Conservation (phyloP, 352 stramenopile genomes). For the Phytophthora cryptogea region DNA sequence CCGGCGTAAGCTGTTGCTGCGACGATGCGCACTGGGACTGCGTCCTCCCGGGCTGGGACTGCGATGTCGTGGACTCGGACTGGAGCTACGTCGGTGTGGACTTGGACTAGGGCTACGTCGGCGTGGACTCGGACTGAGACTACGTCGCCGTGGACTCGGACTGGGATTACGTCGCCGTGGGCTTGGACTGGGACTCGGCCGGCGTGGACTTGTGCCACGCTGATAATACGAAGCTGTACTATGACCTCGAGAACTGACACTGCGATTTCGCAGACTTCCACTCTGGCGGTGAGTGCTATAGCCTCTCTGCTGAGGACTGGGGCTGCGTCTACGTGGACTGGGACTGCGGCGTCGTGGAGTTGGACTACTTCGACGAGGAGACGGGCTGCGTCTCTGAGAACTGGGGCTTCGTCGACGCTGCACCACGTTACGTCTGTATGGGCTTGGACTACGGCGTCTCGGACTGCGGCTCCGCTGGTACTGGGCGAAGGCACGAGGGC, state of each 20-base stretch:
- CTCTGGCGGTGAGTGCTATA: not conserved
- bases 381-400: constrained; percentile 8
- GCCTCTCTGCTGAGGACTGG: constrained; percentile 4
- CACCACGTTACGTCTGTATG: not conserved
- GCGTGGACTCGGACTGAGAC: constrained; percentile 5
- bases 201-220: constrained; percentile 1
- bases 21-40: constrained; percentile 16
- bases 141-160: constrained; percentile 4
- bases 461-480: constrained; percentile 13
- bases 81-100: constrained; percentile 1
- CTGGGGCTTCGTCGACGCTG: constrained; percentile 10
- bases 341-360: constrained; percentile 9
- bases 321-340: constrained; percentile 9
- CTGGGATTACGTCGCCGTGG: not conserved
- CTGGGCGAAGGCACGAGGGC: not conserved
- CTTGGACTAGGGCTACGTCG: constrained; percentile 4
- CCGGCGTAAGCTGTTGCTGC: constrained; percentile 16
- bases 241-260: not conserved
- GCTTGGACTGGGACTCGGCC: constrained; percentile 12
- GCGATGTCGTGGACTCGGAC: constrained; percentile 7
- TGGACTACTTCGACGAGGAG: constrained; percentile 4
- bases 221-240: not conserved
- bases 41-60: constrained; percentile 12
- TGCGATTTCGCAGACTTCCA: constrained; percentile 5
- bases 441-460: constrained; percentile 9